A percentile compares a stretch with the other conserved stretches of the same genome.
Conservation (phyloP, 108 stramenopile species). For the Skeletonema grethae region DNA sequence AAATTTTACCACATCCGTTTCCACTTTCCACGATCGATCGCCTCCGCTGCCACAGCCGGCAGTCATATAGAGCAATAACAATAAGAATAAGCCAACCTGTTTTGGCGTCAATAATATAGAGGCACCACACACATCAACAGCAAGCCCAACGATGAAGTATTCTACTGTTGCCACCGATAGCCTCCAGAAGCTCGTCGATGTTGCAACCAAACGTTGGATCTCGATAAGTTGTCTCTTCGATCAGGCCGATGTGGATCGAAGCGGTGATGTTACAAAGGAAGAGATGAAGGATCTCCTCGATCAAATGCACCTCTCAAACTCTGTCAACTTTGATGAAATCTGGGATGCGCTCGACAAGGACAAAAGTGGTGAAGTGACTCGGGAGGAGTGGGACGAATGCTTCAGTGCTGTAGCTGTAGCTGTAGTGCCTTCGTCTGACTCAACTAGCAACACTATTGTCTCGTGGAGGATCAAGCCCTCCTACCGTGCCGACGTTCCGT, state of each 20-base stretch:
- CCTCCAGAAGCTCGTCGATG: constrained; percentile 12
- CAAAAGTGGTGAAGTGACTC: constrained; percentile 13
- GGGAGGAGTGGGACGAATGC: constrained; percentile 10
- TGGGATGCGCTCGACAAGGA: constrained; percentile 11
- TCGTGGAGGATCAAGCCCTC: constrained; percentile 11
- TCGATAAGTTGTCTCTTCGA: constrained; percentile 6
- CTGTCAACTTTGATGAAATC: constrained; percentile 10
- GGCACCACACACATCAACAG: background rate
- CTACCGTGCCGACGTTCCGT: constrained; percentile 7
- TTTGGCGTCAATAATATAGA: too few species aligned
- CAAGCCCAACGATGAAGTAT: constrained; percentile 9
- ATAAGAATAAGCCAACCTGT: too few species aligned
- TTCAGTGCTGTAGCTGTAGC: background rate
- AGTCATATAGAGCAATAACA: too few species aligned
- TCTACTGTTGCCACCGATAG: constrained; percentile 9
- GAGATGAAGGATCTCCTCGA: constrained; percentile 13
- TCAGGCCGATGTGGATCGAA: constrained; percentile 8
- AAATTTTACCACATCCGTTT: too few species aligned
- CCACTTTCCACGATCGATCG: too few species aligned
- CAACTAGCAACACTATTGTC: constrained; percentile 8
- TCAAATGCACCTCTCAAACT: constrained; percentile 10
- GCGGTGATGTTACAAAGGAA: constrained; percentile 10
- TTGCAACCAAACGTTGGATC: constrained; percentile 12
- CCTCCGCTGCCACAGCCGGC: too few species aligned
- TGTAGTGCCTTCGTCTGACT: constrained; percentile 11